Evolutionary conservation across 1,139 yeast species (phyloP).

Genomic region (Magnusiomyces fungicola): DNA sequence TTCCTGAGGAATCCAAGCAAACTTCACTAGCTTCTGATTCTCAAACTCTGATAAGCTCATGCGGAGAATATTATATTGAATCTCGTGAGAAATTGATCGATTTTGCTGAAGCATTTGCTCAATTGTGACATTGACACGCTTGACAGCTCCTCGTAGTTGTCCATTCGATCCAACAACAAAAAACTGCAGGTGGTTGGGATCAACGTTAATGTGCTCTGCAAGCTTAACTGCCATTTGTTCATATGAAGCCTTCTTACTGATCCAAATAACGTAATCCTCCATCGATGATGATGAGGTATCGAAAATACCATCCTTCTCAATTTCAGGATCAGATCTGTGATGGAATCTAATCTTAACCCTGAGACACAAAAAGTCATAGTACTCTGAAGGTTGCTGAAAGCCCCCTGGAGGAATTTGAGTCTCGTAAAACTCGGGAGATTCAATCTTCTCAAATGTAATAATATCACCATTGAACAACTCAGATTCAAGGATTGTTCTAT

Average conservation of each 20-base stretch:
- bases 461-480: slow-evolving; percentile 81
- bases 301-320: slow-evolving; percentile 11
- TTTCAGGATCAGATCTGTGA: slow-evolving; percentile 38
- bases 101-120: not conserved
- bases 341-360: slow-evolving; percentile 55
- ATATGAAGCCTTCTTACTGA: slow-evolving; percentile 54
- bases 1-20: slow-evolving; percentile 29
- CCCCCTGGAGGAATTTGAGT: slow-evolving; percentile 18
- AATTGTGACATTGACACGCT: slow-evolving; percentile 36
- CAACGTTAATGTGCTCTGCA: slow-evolving; percentile 46
- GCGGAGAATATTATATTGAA: slow-evolving; percentile 64
- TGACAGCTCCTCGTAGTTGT: slow-evolving; percentile 23
- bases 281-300: slow-evolving; percentile 40
- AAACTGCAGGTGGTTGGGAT: slow-evolving; percentile 59
- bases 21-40: slow-evolving; percentile 54
- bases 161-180: slow-evolving; percentile 31
- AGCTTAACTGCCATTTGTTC: slow-evolving; percentile 53
- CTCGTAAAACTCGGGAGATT: slow-evolving; percentile 19
- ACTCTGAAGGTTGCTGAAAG: slow-evolving; percentile 39
- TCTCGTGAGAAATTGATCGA: slow-evolving; percentile 21
- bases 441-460: slow-evolving; percentile 46
- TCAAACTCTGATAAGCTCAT: slow-evolving; percentile 74
- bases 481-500: slow-evolving; percentile 47
- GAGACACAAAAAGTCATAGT: slow-evolving; percentile 57
- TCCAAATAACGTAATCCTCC: slow-evolving; percentile 55